Evolutionary conservation across 169 alveolate genomes (phyloP), one percentile per base, ranked within the genome.

Genomic region (Eimeria maxima): DNA sequence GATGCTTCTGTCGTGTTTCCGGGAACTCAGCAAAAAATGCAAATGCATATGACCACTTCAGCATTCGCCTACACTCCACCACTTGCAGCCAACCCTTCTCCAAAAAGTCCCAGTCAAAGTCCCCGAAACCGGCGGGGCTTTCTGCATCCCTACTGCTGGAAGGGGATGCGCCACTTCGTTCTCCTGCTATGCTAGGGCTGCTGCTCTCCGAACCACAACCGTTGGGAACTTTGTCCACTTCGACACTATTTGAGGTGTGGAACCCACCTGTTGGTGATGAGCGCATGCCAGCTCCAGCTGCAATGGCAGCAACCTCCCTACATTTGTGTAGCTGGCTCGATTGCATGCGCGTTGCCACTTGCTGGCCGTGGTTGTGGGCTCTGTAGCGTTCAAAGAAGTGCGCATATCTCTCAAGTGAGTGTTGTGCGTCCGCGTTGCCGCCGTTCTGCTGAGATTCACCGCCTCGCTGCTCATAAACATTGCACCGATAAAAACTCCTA

Each of bases 31-130:
- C 93, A 38, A 78, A 95, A 83, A 78, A 95, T 24, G 89, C 95
- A 24, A 86, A 88, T n/a, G 97, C 97, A 55, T 95, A 95, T 50
- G 97, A 76, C 95, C 95, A 95, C 84, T 95, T 95, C 80, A 95
- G 90, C 78, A 95, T 90, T 20, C 94, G 94, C 42, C 96, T 84
- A 55, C 96, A 94, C 95, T 84, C 93, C 90, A 94, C 67, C 42
- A 95, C 74, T 65, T 95, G 97, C 69, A 73, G 55, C 55, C 86
- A 80, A 14, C 95, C 96, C 45, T 95, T 88, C 80, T 95, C 95
- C 63, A 95, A 91, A 63, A 95, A 95, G 78, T 74, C 86, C 81
- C 92, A 93, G n/a, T 95, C 96, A n/a, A 80, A 90, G 53, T 73
- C 69, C 47, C 95, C 94, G 60, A 95, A 74, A 20, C 74, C 69